Conservation (phyloP, 2,329 filamentous ascomycete genomes). For the Neofusicoccum parvum region DNA sequence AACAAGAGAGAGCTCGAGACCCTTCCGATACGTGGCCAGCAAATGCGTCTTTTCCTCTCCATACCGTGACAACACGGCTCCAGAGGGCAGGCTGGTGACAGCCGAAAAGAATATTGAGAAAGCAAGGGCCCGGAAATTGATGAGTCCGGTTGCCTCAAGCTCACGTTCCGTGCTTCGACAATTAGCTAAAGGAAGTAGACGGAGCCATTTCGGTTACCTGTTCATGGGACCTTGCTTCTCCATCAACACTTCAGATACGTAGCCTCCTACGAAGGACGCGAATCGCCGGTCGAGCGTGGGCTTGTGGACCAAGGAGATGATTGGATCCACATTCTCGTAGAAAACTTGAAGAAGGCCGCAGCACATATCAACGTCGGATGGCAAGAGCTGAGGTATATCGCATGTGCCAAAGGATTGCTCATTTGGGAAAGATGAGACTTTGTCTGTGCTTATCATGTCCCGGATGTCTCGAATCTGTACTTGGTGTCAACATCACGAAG, state of each 20-base stretch:
- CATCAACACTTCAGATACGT: neutral
- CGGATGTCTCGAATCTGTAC: constrained; percentile 22
- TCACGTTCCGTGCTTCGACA: neutral
- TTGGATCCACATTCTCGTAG: neutral
- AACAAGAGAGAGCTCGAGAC: constrained; percentile 38
- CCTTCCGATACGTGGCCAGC: constrained; percentile 35
- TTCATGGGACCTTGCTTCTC: neutral
- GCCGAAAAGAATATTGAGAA: constrained; percentile 41
- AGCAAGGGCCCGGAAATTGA: constrained; percentile 31
- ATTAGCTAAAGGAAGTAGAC: neutral
- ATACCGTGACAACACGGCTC: constrained; percentile 34
- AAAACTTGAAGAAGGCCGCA: neutral
- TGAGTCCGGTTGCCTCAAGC: neutral
- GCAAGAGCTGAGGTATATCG: neutral
- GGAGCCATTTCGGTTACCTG: neutral
- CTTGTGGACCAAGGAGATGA: neutral
- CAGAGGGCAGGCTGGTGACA: constrained; percentile 35
- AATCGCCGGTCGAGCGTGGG: neutral
- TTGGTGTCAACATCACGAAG: neutral
- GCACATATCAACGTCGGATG: neutral
- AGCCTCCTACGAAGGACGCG: neutral
- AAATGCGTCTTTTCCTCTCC: constrained; percentile 35
- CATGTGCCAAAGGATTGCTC: neutral
- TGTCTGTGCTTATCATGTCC: neutral
- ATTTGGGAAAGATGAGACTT: neutral